Evolutionary conservation across 2,329 filamentous ascomycete genomes (phyloP).

Genomic region (Chrysoporthe puriensis): DNA sequence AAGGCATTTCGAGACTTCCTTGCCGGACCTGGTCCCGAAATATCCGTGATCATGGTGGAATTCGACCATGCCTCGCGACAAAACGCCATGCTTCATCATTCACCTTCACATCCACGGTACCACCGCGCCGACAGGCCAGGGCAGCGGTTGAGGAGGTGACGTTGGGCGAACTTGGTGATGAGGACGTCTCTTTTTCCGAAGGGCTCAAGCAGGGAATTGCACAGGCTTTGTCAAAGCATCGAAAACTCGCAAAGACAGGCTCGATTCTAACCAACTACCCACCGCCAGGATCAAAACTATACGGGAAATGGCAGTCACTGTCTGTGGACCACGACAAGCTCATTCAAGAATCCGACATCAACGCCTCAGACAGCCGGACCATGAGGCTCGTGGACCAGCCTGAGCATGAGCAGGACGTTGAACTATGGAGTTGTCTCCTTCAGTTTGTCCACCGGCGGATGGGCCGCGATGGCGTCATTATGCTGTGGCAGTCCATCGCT

Average conservation of each 20-base stretch:
- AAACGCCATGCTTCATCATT: conserved; percentile 17
- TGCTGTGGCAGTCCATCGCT: conserved; percentile 36
- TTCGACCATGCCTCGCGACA: too few species aligned
- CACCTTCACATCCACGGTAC: conserved; percentile 11
- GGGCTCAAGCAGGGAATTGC: conserved; percentile 23
- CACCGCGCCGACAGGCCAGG: conserved; percentile 17
- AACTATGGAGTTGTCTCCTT: conserved; percentile 39
- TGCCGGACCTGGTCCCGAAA: background rate
- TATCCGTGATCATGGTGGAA: background rate
- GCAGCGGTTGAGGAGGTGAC: conserved; percentile 26
- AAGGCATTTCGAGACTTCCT: conserved; percentile 15
- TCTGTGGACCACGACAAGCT: conserved; percentile 34
- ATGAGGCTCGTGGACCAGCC: conserved; percentile 35
- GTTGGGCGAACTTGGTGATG: conserved; percentile 8
- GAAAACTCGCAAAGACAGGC: background rate
- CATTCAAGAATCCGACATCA: conserved; percentile 33
- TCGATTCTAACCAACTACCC: conserved; percentile 14
- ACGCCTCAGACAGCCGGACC: background rate
- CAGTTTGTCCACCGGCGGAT: conserved; percentile 36
- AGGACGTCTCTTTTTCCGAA: conserved; percentile 21
- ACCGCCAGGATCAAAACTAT: conserved; percentile 27
- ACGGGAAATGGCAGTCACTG: conserved; percentile 35
- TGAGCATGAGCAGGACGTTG: conserved; percentile 36
- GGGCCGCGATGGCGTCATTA: conserved; percentile 32
- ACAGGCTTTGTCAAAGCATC: conserved; percentile 14